Base-by-base conservation (phyloP, 2,329 filamentous ascomycete genomes). In the Fusarium begoniae region DNA sequence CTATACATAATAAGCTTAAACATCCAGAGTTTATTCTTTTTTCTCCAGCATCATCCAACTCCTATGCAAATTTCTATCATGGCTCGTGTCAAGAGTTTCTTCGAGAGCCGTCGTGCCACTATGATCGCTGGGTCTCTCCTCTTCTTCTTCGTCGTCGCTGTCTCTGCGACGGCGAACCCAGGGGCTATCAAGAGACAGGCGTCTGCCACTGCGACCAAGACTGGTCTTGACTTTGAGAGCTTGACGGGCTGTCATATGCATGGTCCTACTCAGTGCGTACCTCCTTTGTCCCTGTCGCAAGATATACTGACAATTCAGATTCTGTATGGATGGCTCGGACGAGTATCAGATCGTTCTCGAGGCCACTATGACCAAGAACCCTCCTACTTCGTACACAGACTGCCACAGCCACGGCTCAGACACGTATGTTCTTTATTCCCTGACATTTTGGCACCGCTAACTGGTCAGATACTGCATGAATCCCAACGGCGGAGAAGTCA, bases 401-500 rank as follows among this genome's bases (percentile, higher is more conserved):
- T 78, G 76, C 41, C 76, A 78, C 59, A 71, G 26, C 38, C 76
- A 78, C 32, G 74, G 73, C 6, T 63, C 73, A 20, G 74, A 70
- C 38, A 73, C 65, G 73, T 76, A 62, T 32, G 44, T 30, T 10
- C 12, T 26, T 10, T 26, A 9, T 2, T 20, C 22, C 2, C 14
- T 14, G 6, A 1, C 1, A 18, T 6, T 13, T 4, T n/a, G 18
- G 8, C 6, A 4, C 7, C 3, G 15, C 58, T 73, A 14, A 69
- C 18, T 12, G n/a, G 24, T 15, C 32, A 78, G 76, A 17, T 78
- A 73, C 61, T 78, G 76, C 44, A 76, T 78, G 69, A 75, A 70
- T 45, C 76, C 76, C 54, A 75, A 61, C 32, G 76, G 76, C 14
- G 75, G 73, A 50, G 76, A 78, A 54, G 76, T 78, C 20, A 69